Evolutionary conservation across 1,284 basidiomycete genomes (phyloP), one percentile per base, ranked within the genome.

Genomic region (Gymnopus androsaceus): DNA sequence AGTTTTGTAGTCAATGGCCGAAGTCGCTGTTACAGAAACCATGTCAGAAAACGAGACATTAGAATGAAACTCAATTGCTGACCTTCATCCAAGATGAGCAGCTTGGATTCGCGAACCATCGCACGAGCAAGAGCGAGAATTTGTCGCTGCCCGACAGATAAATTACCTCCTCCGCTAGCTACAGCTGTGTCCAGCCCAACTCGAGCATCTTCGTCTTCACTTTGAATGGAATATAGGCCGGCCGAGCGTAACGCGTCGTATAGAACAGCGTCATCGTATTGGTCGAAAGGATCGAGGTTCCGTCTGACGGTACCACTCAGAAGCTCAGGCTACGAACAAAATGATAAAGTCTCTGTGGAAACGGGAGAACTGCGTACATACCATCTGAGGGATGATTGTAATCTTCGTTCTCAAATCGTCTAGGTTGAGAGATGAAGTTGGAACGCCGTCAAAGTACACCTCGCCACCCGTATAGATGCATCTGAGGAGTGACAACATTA

Each of bases 241-340:
- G 77, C 69, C 11, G 75, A 65, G 28, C 72, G 68, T 3, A 81
- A 65, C 0, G 79, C 74, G 36, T 68, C 65, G 53, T 77, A 73
- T 40, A 80, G 68, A 0, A 65, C 67, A 1, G 78, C 76, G 62
- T 89, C 87, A 47, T 86, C 82, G 61, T 81, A 75, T 62, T 83
- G 74, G 14, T 73, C 75, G 67, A 87, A 88, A 0, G 87, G 85
- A 61, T 83, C 81, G 11, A 83, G 62, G 61, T 83, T 83, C 27
- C 75, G 66, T 5, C 81, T 70, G 5, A 82, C 65, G 0, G 77
- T 76, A 9, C 80, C 81, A 51, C 72, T 75, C n/a, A 83, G 67
- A 4, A 82, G 71, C 53, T 82, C 79, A 2, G 86, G 83, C 72
- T 77, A 30, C 4, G 25, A 17, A 36, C 6, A 34, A 41, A 8